phyloP scores from a whole-genome alignment of 495 filamentous ascomycete species.

The Eremomyces bilateralis region DNA sequence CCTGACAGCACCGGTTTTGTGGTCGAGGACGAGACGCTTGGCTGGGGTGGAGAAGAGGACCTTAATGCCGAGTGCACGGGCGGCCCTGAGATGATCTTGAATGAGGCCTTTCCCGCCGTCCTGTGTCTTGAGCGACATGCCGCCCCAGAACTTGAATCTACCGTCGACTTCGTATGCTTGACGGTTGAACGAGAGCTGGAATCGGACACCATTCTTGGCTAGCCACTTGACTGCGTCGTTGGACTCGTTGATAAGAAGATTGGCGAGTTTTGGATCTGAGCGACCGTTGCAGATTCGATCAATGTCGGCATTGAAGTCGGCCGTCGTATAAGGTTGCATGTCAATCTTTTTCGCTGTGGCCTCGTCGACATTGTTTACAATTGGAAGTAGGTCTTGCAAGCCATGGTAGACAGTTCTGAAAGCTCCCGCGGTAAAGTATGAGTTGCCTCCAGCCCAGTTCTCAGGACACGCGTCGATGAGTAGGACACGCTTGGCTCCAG shows the following conservation, averaged over 20 bases:
- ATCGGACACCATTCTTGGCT: background rate
- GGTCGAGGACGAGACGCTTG: constrained; percentile 17
- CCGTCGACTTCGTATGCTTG: background rate
- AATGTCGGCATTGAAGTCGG: background rate
- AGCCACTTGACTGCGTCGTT: background rate
- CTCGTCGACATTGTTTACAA: background rate
- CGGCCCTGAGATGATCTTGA: constrained; percentile 24
- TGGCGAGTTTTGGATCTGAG: background rate
- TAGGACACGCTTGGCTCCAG: background rate
- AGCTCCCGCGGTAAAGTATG: constrained; percentile 5
- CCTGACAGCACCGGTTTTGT: constrained; percentile 18
- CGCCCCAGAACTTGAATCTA: background rate
- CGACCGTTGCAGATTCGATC: background rate
- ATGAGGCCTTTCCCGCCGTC: constrained; percentile 37
- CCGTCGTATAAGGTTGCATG: background rate
- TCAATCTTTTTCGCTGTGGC: background rate
- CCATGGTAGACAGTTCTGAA: background rate
- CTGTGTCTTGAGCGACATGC: constrained; percentile 10
- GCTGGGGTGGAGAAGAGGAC: constrained; percentile 25
- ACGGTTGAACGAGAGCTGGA: background rate
- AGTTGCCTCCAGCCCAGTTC: constrained; percentile 8
- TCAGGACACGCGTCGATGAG: constrained; percentile 1
- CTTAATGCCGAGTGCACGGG: constrained; percentile 19
- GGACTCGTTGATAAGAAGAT: background rate
- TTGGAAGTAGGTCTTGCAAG: background rate